Percentiles rank a stretch among this genome's conserved stretches.
phyloP scores from a whole-genome alignment of 2,329 filamentous ascomycete genomes.

The Cladophialophora bantiana region DNA sequence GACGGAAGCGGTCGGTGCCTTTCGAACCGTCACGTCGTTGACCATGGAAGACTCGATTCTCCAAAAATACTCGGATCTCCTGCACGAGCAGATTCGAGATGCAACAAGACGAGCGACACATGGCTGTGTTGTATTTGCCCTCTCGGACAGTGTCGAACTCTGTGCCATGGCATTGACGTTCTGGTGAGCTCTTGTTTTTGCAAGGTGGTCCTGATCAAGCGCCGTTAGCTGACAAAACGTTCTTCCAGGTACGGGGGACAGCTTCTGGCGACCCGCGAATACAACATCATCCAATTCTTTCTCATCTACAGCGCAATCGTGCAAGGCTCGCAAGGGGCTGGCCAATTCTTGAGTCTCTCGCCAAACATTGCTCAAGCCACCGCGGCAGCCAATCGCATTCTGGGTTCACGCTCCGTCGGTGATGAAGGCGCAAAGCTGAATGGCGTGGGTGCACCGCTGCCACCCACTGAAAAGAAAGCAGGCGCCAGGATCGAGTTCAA shows the following conservation, averaged over 20 bases:
- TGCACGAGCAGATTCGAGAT: conserved; percentile 64
- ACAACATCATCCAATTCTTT: conserved; percentile 58
- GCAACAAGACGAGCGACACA: conserved; percentile 69
- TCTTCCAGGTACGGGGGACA: conserved; percentile 69
- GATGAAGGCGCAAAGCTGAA: conserved; percentile 48
- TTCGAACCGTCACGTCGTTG: conserved; percentile 73
- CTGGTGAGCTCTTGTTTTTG: conserved; percentile 52
- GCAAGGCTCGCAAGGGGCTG: conserved; percentile 71
- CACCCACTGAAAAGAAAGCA: conserved; percentile 23
- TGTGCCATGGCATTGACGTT: conserved; percentile 68
- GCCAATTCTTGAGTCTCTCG: conserved; percentile 71
- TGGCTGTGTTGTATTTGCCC: conserved; percentile 70
- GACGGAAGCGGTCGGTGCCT: conserved; percentile 75
- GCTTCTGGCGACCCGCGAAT: conserved; percentile 62
- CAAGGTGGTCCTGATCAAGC: too few relatives aligned
- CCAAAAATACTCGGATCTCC: conserved; percentile 65
- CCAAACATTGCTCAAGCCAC: conserved; percentile 58
- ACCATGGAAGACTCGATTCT: conserved; percentile 73
- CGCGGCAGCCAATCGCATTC: conserved; percentile 48
- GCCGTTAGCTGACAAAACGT: conserved; percentile 5
- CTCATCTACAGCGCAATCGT: conserved; percentile 70
- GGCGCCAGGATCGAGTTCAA: conserved; percentile 46
- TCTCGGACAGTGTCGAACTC: conserved; percentile 71
- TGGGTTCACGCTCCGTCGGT: conserved; percentile 40
- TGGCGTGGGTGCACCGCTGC: conserved; percentile 60